Base-by-base conservation (phyloP, 768 basidiomycete genomes). In the Naganishia onofrii region DNA sequence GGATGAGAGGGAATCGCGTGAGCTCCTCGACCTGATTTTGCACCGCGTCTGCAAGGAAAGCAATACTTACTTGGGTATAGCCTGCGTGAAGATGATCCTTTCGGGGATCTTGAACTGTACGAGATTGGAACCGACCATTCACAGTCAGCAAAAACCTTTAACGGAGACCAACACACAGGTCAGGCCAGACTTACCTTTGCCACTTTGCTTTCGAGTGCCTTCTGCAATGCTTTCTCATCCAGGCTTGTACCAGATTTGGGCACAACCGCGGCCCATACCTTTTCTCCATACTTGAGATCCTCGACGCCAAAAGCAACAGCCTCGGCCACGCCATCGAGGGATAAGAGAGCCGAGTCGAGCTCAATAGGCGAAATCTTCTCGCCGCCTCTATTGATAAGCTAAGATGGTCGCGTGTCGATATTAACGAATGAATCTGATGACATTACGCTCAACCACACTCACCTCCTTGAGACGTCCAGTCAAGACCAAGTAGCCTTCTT, bases 321-420 rank as follows among this genome's bases (percentile, higher is more conserved):
- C 68, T 84, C 78, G 29, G 80, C 44, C 44, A 85, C 74, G 69
- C 84, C 83, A 71, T 82, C 76, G 34, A 77, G 38, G 1, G 73
- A 63, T 17, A 81, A 74, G 28, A 88, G 78, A 3, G 87, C 87
- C 67, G 86, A 85, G 77, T 88, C 87, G 28, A 88, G 80, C 78
- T 88, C 86, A 69, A 87, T 85, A 0, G 87, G 87, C 3, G 85
- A 86, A 51, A 87, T 84, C 64, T 87, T 86, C 78, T 87, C 86
- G 9, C 87, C 87, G 21, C 86, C 87, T 72, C 85, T 84, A 63
- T 72, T 72, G 72, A 75, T 74, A 15, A 74, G 68, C 66, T 74
- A 29, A 42, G 0, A 31, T 57, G 26, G 3, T 3, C 56, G 26
- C 19, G 31, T 17, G 19, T 15, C 29, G 12, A 42, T 32, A 15